Evolutionary conservation across 2,329 filamentous ascomycete species (phyloP), one percentile per base, ranked within the genome.

Genomic region (Beauveria caledonica): DNA sequence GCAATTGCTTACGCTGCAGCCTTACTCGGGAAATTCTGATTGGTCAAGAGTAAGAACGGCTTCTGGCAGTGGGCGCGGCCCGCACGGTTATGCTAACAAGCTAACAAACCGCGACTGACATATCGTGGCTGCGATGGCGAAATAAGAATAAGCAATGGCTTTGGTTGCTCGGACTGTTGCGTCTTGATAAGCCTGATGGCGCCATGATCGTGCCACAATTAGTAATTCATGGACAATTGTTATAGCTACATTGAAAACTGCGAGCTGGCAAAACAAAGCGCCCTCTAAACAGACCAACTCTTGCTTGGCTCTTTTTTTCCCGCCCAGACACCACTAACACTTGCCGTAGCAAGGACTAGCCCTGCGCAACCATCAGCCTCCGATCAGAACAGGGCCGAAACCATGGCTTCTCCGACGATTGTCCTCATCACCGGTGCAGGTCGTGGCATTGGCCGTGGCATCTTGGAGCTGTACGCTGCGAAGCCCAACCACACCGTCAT

Each of bases 401-500:
- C 4, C 36, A 54, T 54, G 52, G 52, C 39, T 11, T 54, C 52
- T 29, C 39, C 52, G 6, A 54, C 52, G 9, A 44, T 54, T 19
- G 52, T 54, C 23, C 67, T 76, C 25, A 73, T 77, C 62, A 75
- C 72, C 2, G 75, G 74, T 52, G 71, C 69, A n/a, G 73, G 71
- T 61, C 67, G 74, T 33, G 75, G 75, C 50, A 62, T 78, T 2
- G 75, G 76, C 3, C 63, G 63, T 23, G 73, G 70, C 0, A 65
- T 78, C 4, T 49, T 73, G 2, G 60, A 68, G 51, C 67, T 63
- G 9, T 76, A 73, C 63, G 71, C 78, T 1, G 73, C 77, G n/a
- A 77, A 79, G 46, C 78, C 82, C 66, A 82, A 86, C 71, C 82
- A 87, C 70, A 80, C 66, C 6, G 67, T 76, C 51, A 75, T 78